Conservation (phyloP, 345 rosid species). For the Gossypium herbaceum region DNA sequence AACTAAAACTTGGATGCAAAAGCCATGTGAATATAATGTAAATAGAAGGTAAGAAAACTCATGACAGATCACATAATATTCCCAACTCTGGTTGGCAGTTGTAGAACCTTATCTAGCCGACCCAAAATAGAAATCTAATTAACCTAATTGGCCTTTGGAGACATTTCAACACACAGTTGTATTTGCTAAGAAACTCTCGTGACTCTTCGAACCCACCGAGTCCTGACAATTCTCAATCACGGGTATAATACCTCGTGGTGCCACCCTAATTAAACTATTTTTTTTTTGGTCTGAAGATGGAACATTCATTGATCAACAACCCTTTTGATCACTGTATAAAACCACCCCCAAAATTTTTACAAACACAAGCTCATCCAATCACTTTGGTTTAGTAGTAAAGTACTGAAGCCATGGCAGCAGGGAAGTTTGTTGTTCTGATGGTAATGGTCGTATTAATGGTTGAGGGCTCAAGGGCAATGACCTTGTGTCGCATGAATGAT, state of each 20-base stretch:
- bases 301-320: too few relatives aligned
- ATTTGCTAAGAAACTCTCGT: conserved; percentile 14
- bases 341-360: neutral
- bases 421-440: conserved; percentile 11
- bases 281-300: too few relatives aligned
- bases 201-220: conserved; percentile 6
- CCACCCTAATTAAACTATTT: neutral
- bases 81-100: neutral
- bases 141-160: neutral
- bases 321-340: neutral
- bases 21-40: neutral
- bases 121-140: neutral
- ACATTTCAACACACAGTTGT: neutral
- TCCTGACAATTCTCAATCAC: conserved; percentile 34
- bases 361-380: conserved; percentile 1
- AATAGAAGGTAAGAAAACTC: neutral
- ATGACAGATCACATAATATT: neutral
- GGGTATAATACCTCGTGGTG: conserved; percentile 21
- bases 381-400: too few relatives aligned
- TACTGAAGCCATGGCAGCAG: neutral
- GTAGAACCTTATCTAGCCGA: neutral
- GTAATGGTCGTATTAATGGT: neutral
- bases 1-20: neutral
- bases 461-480: conserved; percentile 29
- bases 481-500: conserved; percentile 43